These are phyloP conservation scores for Fusarium agapanthi DNA, from an alignment of 2,329 filamentous ascomycete genomes.

Conservation along the genomic window DNA sequence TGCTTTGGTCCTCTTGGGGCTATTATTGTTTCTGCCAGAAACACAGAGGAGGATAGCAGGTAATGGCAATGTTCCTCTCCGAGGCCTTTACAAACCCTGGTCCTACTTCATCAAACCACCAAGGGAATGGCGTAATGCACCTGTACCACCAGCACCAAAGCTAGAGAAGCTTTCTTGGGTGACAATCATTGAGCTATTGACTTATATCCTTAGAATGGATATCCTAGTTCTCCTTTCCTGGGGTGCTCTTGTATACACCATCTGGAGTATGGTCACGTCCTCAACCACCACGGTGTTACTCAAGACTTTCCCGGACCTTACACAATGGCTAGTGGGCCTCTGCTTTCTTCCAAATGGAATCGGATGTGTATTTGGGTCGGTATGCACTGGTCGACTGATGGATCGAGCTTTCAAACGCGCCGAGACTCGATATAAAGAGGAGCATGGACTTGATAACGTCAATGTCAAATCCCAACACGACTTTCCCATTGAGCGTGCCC, in stretches of 20 bases:
- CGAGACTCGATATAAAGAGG: not conserved
- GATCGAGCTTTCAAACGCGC: not conserved
- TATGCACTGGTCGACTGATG: not conserved
- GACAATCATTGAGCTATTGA: not conserved
- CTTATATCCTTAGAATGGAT: conserved; percentile 48
- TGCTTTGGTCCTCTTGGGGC: conserved; percentile 17
- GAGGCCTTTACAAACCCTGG: not conserved
- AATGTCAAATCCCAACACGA: not conserved
- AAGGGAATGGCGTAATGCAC: not conserved
- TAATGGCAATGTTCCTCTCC: not conserved
- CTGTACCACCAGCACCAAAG: not conserved
- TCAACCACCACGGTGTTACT: conserved; percentile 25
- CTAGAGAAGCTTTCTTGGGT: not conserved
- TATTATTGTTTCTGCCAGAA: not conserved
- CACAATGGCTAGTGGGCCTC: conserved; percentile 19
- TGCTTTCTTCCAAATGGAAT: conserved; percentile 21
- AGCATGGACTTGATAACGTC: not conserved
- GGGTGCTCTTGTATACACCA: conserved; percentile 48
- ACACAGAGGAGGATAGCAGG: not conserved
- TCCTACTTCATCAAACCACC: not conserved
- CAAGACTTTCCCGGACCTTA: conserved; percentile 42
- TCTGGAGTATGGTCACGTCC: conserved; percentile 56
- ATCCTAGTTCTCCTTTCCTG: conserved; percentile 54
- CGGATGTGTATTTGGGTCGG: not conserved
- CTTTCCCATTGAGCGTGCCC: not conserved